Evolutionary conservation across 176 grass and related monocot species (phyloP).

Genomic region (Musa acuminata): DNA sequence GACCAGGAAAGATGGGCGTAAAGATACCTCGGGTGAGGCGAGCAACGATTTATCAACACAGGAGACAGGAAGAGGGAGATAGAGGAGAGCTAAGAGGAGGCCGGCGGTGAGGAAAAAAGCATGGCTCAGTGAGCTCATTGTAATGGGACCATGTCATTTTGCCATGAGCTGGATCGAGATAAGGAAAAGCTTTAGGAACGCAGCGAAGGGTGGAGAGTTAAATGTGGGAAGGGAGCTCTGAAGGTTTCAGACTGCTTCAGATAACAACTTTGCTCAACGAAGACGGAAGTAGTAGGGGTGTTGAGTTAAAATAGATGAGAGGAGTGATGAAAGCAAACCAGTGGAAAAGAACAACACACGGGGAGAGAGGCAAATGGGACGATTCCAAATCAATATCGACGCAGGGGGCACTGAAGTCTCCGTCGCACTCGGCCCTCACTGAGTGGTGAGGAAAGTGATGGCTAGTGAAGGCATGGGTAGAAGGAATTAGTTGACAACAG

Average conservation of each 20-base stretch:
- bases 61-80: slow-evolving; percentile 35
- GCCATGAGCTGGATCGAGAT: slow-evolving; percentile 1
- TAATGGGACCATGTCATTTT: slow-evolving; percentile 47
- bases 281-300: slow-evolving; percentile 6
- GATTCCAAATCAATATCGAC: slow-evolving; percentile 19
- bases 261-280: neutral
- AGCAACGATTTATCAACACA: slow-evolving; percentile 20
- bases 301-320: slow-evolving; percentile 13
- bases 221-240: neutral
- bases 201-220: neutral
- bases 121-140: slow-evolving; percentile 43
- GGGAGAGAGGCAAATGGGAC: slow-evolving; percentile 25
- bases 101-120: slow-evolving; percentile 24
- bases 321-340: neutral
- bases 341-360: slow-evolving; percentile 28
- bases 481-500: slow-evolving; percentile 21
- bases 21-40: slow-evolving; percentile 40
- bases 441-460: neutral
- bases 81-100: slow-evolving; percentile 26
- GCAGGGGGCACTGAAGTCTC: slow-evolving; percentile 16
- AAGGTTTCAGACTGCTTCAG: neutral
- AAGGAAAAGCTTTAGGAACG: neutral
- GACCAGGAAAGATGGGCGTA: neutral
- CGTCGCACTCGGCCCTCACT: slow-evolving; percentile 1
- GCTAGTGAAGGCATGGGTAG: slow-evolving; percentile 4